Evolutionary conservation across 768 basidiomycete genomes (phyloP), one percentile per base, ranked within the genome.

Genomic region (Boletus reticulatus): DNA sequence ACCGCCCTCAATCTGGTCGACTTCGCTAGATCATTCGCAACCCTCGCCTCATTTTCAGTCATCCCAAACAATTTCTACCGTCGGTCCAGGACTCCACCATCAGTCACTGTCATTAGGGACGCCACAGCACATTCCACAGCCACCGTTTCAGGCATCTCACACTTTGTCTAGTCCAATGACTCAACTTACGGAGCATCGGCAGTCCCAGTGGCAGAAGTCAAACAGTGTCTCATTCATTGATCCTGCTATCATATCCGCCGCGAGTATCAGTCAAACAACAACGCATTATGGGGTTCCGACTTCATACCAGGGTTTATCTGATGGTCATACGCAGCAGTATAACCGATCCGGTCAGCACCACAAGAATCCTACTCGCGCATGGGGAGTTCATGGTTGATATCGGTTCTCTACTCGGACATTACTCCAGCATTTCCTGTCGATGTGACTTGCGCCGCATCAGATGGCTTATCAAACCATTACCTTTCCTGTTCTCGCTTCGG

Each of bases 1-100:
- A n/a, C 73, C 76, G 9, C 75, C 79, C 47, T 88, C 83, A 2
- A 89, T 89, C 39, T 89, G 88, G 88, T 83, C 87, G 4, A 77
- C 84, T 14, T 75, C 80, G 2, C 71, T 73, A 4, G 85, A 84
- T 56, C 81, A 82, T 16, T 20, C 43, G n/a, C 63, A 61, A 24
- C 45, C 45, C 24, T 54, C 59, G 34, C 31, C 47, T 32, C 57
- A 59, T 34, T 58, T 66, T 24, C 57, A 53, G 37, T 34, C 60
- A 4, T 44, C 58, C 6, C 64, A 39, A 6, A 32, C 66, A 4
- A n/a, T 53, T 34, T 55, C 58, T 8, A 24, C 57, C 13, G 38
- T 52, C 36, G 36, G 57, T 36, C 38, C 56, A 11, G 61, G 56
- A 14, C n/a, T n/a, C n/a, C 59, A 66, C 20, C 65, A 47, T 24